phyloP scores from a whole-genome alignment of 2,329 filamentous ascomycete species.

The Alternaria viburni region DNA sequence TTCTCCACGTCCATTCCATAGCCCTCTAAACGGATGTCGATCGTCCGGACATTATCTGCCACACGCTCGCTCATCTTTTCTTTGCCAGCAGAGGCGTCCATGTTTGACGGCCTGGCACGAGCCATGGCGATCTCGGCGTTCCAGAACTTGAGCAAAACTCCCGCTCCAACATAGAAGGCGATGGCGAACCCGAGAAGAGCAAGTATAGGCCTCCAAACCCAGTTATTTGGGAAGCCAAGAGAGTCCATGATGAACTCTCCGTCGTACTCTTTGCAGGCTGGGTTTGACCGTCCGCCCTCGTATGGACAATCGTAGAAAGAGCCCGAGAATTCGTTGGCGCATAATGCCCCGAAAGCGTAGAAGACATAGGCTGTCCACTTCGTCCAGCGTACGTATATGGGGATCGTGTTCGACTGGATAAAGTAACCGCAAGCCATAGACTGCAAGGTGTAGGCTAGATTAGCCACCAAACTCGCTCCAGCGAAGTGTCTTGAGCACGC shows the following conservation, averaged over 20 bases:
- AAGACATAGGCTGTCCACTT: conserved; percentile 72
- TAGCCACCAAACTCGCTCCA: conserved; percentile 73
- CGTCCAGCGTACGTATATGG: conserved; percentile 78
- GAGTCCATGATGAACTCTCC: conserved; percentile 72
- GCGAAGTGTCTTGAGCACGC: conserved; percentile 71
- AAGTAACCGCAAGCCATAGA: conserved; percentile 79
- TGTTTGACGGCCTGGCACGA: conserved; percentile 60
- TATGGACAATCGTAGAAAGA: conserved; percentile 76
- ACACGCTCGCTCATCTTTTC: conserved; percentile 68
- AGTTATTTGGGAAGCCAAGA: conserved; percentile 70
- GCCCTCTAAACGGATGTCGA: conserved; percentile 68
- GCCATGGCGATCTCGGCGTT: conserved; percentile 74
- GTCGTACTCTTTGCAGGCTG: conserved; percentile 71
- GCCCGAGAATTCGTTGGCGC: conserved; percentile 74
- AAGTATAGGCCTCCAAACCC: conserved; percentile 71
- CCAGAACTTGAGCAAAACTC: conserved; percentile 67
- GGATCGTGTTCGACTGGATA: conserved; percentile 74
- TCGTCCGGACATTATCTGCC: conserved; percentile 61
- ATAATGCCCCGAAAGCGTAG: conserved; percentile 74
- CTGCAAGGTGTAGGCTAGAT: conserved; percentile 75
- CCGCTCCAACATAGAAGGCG: conserved; percentile 68
- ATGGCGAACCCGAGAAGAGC: conserved; percentile 66
- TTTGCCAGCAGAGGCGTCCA: conserved; percentile 71
- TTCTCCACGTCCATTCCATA: conserved; percentile 72
- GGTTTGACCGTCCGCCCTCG: conserved; percentile 66